Evolutionary conservation across 495 filamentous ascomycete species (phyloP), one percentile per base, ranked within the genome.

Genomic region (Aspergillus coremiiformis): DNA sequence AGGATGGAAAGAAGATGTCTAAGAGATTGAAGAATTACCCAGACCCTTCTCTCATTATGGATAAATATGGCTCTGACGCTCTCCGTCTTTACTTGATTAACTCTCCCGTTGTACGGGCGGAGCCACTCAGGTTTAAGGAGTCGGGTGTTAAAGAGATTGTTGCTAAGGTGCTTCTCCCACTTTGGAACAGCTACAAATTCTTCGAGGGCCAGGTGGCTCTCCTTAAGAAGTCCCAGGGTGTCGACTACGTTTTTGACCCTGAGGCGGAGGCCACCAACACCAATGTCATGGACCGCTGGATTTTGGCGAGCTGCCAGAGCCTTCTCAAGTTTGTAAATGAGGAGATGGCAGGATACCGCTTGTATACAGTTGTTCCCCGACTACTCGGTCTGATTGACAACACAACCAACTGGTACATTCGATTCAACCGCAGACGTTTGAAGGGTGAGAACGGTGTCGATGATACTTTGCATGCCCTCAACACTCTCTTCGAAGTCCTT

Each of bases 1-100:
- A 95, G 66, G 90, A 97, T 61, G 93, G 93, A 47, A 96, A 96
- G 76, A 98, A 98, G 75, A 98, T 98, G 93, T 96, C 91, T 1
- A 98, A 98, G 75, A 81, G 94, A 35, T 74, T 96, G 33, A 93
- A 96, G 75, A 98, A 98, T 68, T 98, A 96, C 65, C 94, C 94
- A 8, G 94, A 97, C 61, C 93, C 94, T 10, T 71, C 70, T 29
- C 64, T 90, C 17, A 79, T 98, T 57, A 96, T 98, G 78, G 67
- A 85, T 42, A 84, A 84, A 50, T 96, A 95, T 61, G 93, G 93
- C 20, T 90, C 92, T 5, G 93, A 98, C 72, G 93, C 93, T 26
- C 80, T 98, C 24, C 84, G 93, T 47, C 77, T 98, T 5, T 97
- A 97, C 62, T 78, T 98, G 55, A 97, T 97, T 74, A 96, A 96